Percentiles rank a stretch among this genome's conserved stretches.
These are phyloP conservation scores for Raphanus sativus DNA, from an alignment of 345 rosid species.

Conservation along the genomic window DNA sequence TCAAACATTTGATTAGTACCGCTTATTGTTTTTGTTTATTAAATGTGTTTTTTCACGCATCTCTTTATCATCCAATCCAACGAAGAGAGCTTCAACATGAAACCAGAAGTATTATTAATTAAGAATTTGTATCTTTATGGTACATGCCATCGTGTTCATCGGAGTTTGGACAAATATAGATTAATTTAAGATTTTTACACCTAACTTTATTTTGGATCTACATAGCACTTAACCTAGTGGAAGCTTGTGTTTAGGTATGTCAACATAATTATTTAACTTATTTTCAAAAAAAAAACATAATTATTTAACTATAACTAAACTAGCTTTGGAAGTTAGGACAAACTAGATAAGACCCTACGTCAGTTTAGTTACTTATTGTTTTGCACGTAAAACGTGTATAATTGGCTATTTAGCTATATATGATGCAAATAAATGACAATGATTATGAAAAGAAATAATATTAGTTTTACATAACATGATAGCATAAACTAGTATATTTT, in stretches of 20 bases:
- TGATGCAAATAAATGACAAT: background rate
- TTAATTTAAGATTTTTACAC: background rate
- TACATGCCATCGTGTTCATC: background rate
- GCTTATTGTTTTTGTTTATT: background rate
- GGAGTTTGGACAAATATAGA: background rate
- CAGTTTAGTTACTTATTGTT: background rate
- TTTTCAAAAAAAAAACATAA: background rate
- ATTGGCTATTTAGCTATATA: background rate
- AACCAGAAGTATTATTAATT: background rate
- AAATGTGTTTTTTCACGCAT: background rate
- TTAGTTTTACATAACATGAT: background rate
- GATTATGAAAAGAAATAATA: background rate
- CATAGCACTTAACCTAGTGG: background rate
- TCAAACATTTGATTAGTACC: background rate
- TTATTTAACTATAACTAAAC: background rate
- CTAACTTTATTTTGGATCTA: background rate
- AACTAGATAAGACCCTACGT: conserved; percentile 15
- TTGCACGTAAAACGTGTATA: conserved; percentile 17
- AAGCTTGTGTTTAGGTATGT: conserved; percentile 12
- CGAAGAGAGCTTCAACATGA: background rate
- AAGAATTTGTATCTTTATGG: conserved; percentile 2
- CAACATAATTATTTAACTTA: conserved; percentile 9
- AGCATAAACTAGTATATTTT: background rate
- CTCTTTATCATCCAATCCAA: conserved; percentile 3
- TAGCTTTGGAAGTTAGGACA: conserved; percentile 16